Evolutionary conservation across 352 stramenopile species (phyloP).

Genomic region (Globisporangium alternatum): DNA sequence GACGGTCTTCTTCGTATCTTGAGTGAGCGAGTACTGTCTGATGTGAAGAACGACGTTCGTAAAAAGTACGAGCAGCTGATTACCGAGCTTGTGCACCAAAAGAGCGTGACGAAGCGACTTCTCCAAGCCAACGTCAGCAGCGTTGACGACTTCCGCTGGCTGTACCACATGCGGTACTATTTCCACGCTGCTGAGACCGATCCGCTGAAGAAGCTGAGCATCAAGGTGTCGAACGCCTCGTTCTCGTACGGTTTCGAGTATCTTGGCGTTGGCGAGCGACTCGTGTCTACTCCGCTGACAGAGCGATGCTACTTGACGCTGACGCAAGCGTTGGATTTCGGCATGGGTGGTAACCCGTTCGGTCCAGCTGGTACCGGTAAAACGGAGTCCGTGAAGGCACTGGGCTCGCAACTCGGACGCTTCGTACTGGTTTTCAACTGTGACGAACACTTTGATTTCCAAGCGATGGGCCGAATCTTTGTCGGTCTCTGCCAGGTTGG

Average conservation of each 20-base stretch:
- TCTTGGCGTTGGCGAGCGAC: constrained; percentile 97
- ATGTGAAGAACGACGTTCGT: constrained; percentile 92
- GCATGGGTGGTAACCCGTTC: constrained; percentile 98
- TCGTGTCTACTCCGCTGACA: constrained; percentile 99
- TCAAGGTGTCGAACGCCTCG: constrained; percentile 97
- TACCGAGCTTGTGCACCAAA: constrained; percentile 99
- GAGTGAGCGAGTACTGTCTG: constrained; percentile 94
- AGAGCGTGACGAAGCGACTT: constrained; percentile 95
- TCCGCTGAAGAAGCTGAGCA: constrained; percentile 92
- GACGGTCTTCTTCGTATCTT: constrained; percentile 93
- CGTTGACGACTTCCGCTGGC: constrained; percentile 96
- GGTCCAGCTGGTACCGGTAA: constrained; percentile 99
- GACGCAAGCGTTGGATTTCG: constrained; percentile 98
- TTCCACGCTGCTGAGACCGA: constrained; percentile 85
- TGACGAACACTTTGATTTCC: constrained; percentile 99
- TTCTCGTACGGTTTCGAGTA: constrained; percentile 99
- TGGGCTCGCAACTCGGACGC: constrained; percentile 97
- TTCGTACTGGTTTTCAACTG: constrained; percentile 99
- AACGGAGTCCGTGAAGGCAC: constrained; percentile 99
- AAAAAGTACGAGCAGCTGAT: constrained; percentile 99
- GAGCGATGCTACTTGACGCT: constrained; percentile 99
- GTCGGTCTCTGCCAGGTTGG: constrained; percentile 99
- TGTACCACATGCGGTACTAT: constrained; percentile 99
- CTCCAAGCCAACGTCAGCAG: constrained; percentile 80
- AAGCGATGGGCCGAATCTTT: constrained; percentile 99